Conservation (phyloP, 768 basidiomycete species). For the Hebeloma cylindrosporum region DNA sequence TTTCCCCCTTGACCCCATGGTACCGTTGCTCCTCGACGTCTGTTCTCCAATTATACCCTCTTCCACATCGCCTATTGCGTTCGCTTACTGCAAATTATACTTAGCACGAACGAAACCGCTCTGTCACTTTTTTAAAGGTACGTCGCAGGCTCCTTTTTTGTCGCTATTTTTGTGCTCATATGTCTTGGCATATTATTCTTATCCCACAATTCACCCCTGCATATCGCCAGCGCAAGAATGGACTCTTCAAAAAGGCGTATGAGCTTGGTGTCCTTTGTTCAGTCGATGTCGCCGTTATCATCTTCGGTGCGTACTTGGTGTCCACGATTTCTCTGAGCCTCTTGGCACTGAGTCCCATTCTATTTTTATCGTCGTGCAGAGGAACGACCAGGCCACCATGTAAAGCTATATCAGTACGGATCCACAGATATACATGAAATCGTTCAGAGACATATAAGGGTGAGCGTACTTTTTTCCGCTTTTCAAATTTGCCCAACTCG, state of each 20-base stretch:
- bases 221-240: conserved; percentile 72
- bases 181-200: conserved; percentile 46
- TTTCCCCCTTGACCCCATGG: conserved; percentile 15
- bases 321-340: conserved; percentile 5
- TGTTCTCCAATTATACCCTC: conserved; percentile 30
- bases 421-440: conserved; percentile 69
- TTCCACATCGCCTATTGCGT: conserved; percentile 20
- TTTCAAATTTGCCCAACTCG: conserved; percentile 9
- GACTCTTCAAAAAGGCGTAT: conserved; percentile 89
- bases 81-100: conserved; percentile 50
- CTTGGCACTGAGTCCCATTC: conserved; percentile 30
- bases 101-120: conserved; percentile 90
- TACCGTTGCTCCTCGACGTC: conserved; percentile 15
- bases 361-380: conserved; percentile 54
- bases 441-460: conserved; percentile 62
- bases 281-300: conserved; percentile 86
- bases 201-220: conserved; percentile 18
- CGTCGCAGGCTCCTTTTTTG: conserved; percentile 35
- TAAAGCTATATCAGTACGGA: conserved; percentile 82
- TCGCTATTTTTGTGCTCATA: conserved; percentile 62
- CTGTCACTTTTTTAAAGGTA: conserved; percentile 90
- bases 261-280: conserved; percentile 90
- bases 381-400: conserved; percentile 75
- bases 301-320: conserved; percentile 50
- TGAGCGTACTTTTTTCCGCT: conserved; percentile 19